phyloP scores from a whole-genome alignment of 495 filamentous ascomycete species.

The Neurospora sp. region DNA sequence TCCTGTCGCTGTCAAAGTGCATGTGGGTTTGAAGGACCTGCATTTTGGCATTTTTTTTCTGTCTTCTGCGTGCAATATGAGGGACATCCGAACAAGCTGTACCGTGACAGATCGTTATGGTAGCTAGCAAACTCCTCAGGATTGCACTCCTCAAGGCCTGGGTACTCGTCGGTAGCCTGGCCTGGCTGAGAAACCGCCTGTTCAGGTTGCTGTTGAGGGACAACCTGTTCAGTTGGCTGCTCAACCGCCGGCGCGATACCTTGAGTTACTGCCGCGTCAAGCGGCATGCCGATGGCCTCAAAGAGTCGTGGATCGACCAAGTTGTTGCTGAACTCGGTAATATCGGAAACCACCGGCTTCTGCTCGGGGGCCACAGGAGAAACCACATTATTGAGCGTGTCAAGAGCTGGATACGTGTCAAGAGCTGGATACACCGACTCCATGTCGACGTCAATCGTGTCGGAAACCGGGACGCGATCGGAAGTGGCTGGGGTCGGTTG shows the following conservation, averaged over 20 bases:
- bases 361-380: neutral
- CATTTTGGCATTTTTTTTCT: too few species aligned
- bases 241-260: neutral
- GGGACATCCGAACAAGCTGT: too few species aligned
- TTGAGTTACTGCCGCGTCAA: neutral
- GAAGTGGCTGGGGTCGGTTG: neutral
- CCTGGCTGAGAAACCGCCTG: neutral
- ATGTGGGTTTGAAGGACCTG: too few species aligned
- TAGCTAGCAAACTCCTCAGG: neutral
- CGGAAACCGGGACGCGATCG: neutral
- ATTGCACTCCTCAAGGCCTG: neutral
- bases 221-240: neutral
- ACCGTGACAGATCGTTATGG: too few species aligned
- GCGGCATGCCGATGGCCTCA: neutral
- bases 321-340: neutral
- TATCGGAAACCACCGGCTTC: neutral
- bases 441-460: neutral
- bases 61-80: too few species aligned
- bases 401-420: neutral
- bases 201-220: neutral
- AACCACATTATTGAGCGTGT: neutral
- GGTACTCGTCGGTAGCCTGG: neutral
- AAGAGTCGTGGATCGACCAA: neutral
- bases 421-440: neutral
- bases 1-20: too few species aligned